Evolutionary conservation across 2,329 filamentous ascomycete species (phyloP), one percentile per base, ranked within the genome.

Genomic region (Venturia carpophila): DNA sequence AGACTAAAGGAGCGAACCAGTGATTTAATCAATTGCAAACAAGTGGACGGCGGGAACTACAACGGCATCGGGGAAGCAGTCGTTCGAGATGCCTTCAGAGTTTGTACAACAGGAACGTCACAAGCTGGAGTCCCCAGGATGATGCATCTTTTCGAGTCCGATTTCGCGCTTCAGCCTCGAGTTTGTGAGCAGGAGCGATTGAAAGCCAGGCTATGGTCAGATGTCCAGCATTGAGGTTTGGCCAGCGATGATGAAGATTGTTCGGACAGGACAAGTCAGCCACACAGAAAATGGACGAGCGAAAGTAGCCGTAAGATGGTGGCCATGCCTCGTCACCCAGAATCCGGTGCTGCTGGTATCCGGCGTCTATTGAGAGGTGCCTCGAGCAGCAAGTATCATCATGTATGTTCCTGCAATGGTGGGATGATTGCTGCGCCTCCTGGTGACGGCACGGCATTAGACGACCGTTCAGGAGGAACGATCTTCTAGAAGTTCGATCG

Each of bases 401-500:
- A 47, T 55, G 49, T 55, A 21, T 21, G 45, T 6, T 47, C 19
- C 43, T 47, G 43, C 19, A 19, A 47, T 47, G 43, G 19, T n/a
- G 43, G n/a, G n/a, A 9, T 21, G n/a, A 10, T 21, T 47, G 21
- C 49, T 30, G 49, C 49, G 49, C 49, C 21, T 34, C 49, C 5
- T 55, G 43, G 27, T 55, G 49, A 55, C 24, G 49, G 49, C 3
- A 56, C 3, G 52, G 15, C 5, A n/a, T 30, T 19, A 27, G 52
- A 47, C 6, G 52, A 56, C 24, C 30, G 30, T 6, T 34, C 3
- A 34, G 30, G 30, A 34, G 30, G 30, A 34, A 34, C 30, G 30
- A 34, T 34, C 52, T 56, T 56, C 52, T 56, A 11, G 52, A 56
- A 56, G 52, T n/a, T 56, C 52, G 27, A 56, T 56, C n/a, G 52